Evolutionary conservation across 2,329 filamentous ascomycete species (phyloP), one percentile per base, ranked within the genome.

Genomic region (Fusarium sacchari): DNA sequence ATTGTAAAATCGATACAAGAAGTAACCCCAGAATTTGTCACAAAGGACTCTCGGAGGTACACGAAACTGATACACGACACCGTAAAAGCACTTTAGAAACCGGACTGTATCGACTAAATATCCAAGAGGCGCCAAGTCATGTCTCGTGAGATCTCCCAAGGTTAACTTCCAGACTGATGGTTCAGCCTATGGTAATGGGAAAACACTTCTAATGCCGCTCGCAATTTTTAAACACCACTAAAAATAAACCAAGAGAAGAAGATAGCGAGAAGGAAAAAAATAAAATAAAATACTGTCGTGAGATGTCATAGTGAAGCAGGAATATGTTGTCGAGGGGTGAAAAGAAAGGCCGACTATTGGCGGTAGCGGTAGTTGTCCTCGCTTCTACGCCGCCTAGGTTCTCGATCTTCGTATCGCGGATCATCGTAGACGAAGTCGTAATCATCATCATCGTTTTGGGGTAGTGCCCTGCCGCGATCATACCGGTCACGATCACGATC

Each of bases 381-480:
- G 49, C 77, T 79, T 46, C 74, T 75, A 37, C 71, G 72, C 32
- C 74, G 73, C 53, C 70, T 71, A 15, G 72, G 62, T 32, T 75
- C 71, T 43, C 73, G 69, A n/a, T 80, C 75, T 44, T 80, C 77
- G 26, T 78, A 79, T 40, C 73, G 75, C 14, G 72, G 76, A 34
- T 79, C 77, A 59, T 80, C 79, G 47, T 80, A 80, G 36, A 76
- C 74, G 64, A 76, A 71, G 34, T 81, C 77, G 57, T 80, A 76
- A 43, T 81, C 76, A 22, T 77, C 76, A 40, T 78, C 72, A 24
- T 76, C 67, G 13, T 75, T 61, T 17, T 71, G 71, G 18, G 68
- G 61, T 18, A 77, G 47, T 46, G 77, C 75, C 46, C 76, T 69
- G 57, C 67, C 55, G 47, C 59, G 56, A 24, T 77, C 75, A 39